Base-by-base conservation (phyloP, 345 rosid species). In the Rhizophora apiculata region DNA sequence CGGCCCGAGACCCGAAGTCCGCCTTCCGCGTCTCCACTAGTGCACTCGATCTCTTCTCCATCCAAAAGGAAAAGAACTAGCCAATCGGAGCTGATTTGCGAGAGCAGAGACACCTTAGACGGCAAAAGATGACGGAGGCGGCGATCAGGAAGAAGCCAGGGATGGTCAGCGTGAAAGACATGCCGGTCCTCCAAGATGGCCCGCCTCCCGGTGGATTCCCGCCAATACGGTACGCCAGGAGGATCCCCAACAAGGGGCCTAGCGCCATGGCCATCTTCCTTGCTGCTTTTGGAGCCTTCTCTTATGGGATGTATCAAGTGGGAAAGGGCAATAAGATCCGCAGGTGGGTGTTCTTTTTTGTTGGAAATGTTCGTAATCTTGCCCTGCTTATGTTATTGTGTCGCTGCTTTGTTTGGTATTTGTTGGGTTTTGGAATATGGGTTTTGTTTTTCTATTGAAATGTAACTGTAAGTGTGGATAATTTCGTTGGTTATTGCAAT, bases 141-240 rank as follows among this genome's bases (percentile, higher is more conserved):
- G 29, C 85, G 90, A 87, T 94, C 53, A 88, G 98, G 86, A 94
- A 89, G 43, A 94, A 91, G 92, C 93, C 98, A n/a, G 98, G 98
- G 59, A 91, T 91, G 96, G 95, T 87, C 26, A 94, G 98, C 80
- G 96, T 94, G 58, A 94, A 89, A 80, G 99, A 94, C 75, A 95
- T 95, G 99, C 97, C 99, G 6, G 2, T 89, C 65, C 87, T 95
- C 61, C 99, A 95, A 64, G 99, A 95, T 75, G 99, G 99, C 36
- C 99, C 99, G 15, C 99, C 99, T 29, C 97, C 99, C 46, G 97
- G 99, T 29, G 99, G 99, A 51, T 95, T 95, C 62, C 77, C 93
- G 4, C 96, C 99, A 24, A 90, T 92, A 30, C 84, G 99, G 19
- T 92, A 80, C 74, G 97, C 99, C 67, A 95, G 99, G 36, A 88